These are phyloP conservation scores for Colletotrichum eremochloae DNA, from an alignment of 2,329 filamentous ascomycete genomes.

Conservation along the genomic window DNA sequence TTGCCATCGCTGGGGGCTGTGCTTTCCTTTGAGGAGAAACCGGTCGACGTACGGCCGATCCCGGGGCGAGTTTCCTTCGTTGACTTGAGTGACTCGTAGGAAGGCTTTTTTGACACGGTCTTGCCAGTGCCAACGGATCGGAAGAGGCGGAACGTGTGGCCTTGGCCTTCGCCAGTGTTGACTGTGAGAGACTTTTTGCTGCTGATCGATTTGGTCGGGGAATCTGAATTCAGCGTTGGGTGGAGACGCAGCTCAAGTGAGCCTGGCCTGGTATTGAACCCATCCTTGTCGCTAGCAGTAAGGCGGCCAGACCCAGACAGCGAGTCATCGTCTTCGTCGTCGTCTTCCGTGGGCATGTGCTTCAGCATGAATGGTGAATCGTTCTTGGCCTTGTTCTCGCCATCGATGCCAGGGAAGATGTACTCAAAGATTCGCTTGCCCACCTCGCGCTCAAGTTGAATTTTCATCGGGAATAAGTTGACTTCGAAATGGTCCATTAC, in stretches of 20 bases:
- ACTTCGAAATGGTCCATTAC: conserved; percentile 98
- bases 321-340: conserved; percentile 61
- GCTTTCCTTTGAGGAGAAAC: conserved; percentile 57
- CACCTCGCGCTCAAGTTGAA: conserved; percentile 93
- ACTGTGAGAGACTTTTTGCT: conserved; percentile 63
- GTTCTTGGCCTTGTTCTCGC: conserved; percentile 63
- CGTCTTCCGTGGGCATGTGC: conserved; percentile 62
- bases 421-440: conserved; percentile 96
- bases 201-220: conserved; percentile 49
- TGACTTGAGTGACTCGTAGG: conserved; percentile 67
- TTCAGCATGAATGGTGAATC: conserved; percentile 72
- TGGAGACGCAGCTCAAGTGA: conserved; percentile 86
- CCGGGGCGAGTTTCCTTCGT: conserved; percentile 57
- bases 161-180: conserved; percentile 58
- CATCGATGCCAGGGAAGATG: conserved; percentile 88
- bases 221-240: conserved; percentile 79
- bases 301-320: conserved; percentile 56
- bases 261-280: conserved; percentile 73
- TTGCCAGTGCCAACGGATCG: conserved; percentile 58
- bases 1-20: conserved; percentile 57
- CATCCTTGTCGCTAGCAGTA: conserved; percentile 60
- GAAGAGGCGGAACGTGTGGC: conserved; percentile 66
- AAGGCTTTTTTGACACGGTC: conserved; percentile 65
- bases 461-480: conserved; percentile 90
- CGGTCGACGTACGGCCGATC: conserved; percentile 62